Percentiles rank a stretch among this genome's conserved stretches.
These are phyloP conservation scores for Castanopsis chinensis DNA, from an alignment of 306 rosid genomes.

Conservation along the genomic window DNA sequence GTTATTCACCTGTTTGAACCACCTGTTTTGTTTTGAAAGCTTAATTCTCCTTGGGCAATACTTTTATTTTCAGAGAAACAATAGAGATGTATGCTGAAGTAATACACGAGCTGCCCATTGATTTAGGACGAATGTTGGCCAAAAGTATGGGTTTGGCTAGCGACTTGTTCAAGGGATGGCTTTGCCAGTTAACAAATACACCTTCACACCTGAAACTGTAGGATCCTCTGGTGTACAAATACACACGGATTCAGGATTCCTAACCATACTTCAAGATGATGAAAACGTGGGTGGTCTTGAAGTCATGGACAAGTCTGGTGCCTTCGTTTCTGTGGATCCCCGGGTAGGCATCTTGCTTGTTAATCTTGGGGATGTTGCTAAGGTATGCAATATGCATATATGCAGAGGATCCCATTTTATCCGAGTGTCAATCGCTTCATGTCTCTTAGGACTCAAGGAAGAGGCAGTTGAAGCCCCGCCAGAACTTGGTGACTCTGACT, in stretches of 20 bases:
- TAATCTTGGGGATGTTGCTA: constrained; percentile 56
- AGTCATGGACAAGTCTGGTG: constrained; percentile 39
- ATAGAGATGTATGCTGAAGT: constrained; percentile 40
- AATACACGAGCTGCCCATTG: constrained; percentile 33
- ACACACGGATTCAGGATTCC: constrained; percentile 56
- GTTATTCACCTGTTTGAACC: too few species aligned
- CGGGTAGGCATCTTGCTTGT: constrained; percentile 39
- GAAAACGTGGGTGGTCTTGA: constrained; percentile 65
- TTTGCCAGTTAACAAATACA: constrained; percentile 54
- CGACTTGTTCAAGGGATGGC: constrained; percentile 42
- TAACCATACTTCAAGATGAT: constrained; percentile 67
- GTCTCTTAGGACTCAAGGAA: constrained; percentile 46
- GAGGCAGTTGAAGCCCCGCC: constrained; percentile 42
- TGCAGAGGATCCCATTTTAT: neutral
- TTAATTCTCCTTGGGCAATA: neutral
- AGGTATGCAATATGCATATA: constrained; percentile 20
- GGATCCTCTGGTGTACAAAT: constrained; percentile 47
- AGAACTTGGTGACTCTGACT: constrained; percentile 45
- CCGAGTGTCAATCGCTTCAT: constrained; percentile 46
- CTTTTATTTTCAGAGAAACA: constrained; percentile 8
- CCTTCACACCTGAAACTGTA: constrained; percentile 42
- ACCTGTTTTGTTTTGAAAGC: neutral
- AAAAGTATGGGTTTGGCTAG: constrained; percentile 38
- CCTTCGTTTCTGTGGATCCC: constrained; percentile 42
- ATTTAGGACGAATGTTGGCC: constrained; percentile 40